Evolutionary conservation across 331 rosid genomes (phyloP).

Genomic region (Quercus phellos): DNA sequence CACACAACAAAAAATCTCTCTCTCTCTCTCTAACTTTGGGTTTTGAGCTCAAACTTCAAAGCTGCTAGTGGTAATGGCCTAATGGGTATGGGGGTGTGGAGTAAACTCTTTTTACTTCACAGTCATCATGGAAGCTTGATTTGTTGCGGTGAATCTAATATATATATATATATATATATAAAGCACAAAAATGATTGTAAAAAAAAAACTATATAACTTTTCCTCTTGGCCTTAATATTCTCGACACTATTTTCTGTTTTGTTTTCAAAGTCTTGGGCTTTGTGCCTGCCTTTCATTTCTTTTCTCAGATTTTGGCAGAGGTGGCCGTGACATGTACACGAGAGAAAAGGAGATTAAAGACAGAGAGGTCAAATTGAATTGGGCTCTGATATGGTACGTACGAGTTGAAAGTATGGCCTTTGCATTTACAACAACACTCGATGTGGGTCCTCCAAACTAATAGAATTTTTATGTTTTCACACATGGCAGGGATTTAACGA

Average conservation of each 20-base stretch:
- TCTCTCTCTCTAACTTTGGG: slow-evolving; percentile 14
- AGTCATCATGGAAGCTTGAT: slow-evolving; percentile 35
- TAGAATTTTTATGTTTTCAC: not conserved
- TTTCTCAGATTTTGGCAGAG: slow-evolving; percentile 59
- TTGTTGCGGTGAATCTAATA: slow-evolving; percentile 3
- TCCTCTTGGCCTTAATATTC: slow-evolving; percentile 29
- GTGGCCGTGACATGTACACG: slow-evolving; percentile 52
- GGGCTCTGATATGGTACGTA: not conserved
- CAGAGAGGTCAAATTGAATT: slow-evolving; percentile 12
- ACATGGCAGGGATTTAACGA: not conserved
- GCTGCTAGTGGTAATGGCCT: slow-evolving; percentile 24
- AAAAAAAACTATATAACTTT: slow-evolving; percentile 31
- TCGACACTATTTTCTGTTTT: slow-evolving; percentile 41
- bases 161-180: not conserved
- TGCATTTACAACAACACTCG: not conserved
- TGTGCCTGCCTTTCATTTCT: slow-evolving; percentile 64
- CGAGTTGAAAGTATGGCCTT: not conserved
- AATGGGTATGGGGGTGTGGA: slow-evolving; percentile 14
- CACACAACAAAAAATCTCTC: not conserved
- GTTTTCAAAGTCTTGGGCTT: slow-evolving; percentile 55
- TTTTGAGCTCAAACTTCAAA: slow-evolving; percentile 60
- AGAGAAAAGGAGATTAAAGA: not conserved
- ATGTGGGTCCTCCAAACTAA: not conserved
- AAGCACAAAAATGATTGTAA: slow-evolving; percentile 20
- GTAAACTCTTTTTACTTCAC: slow-evolving; percentile 13